Evolutionary conservation across 768 basidiomycete species (phyloP).

Genomic region (Tubosaeta sp.): DNA sequence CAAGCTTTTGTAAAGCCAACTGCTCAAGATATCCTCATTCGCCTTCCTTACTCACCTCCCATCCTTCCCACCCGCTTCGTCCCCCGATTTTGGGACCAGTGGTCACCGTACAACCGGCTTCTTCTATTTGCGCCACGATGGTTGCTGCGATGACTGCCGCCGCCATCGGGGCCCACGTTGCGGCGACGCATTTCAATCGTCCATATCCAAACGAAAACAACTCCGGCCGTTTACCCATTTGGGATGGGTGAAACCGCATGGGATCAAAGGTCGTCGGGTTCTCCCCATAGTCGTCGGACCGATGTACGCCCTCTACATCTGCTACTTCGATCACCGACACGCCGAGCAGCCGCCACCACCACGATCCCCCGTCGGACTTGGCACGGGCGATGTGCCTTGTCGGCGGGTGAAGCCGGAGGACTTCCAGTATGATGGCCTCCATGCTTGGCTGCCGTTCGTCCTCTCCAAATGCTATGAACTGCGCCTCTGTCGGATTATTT

Average conservation of each 20-base stretch:
- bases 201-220: conserved; percentile 46
- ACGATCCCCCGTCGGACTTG: background rate
- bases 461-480: conserved; percentile 14
- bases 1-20: too few species aligned
- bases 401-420: conserved; percentile 28
- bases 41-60: conserved; percentile 21
- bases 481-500: conserved; percentile 19
- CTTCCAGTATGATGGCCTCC: conserved; percentile 24
- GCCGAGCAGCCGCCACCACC: conserved; percentile 14
- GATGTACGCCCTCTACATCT: conserved; percentile 20
- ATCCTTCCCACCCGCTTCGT: conserved; percentile 48
- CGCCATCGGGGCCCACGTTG: conserved; percentile 54
- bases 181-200: conserved; percentile 36
- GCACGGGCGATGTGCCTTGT: conserved; percentile 23
- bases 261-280: conserved; percentile 45
- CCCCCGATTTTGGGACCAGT: conserved; percentile 30
- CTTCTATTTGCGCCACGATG: conserved; percentile 34
- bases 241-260: conserved; percentile 33
- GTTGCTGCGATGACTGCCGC: conserved; percentile 46
- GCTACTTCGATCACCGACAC: conserved; percentile 17
- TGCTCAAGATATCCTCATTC: background rate
- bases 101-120: conserved; percentile 15
- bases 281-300: conserved; percentile 22
- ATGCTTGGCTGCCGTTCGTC: conserved; percentile 16
- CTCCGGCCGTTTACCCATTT: conserved; percentile 18